phyloP scores from a whole-genome alignment of 768 basidiomycete species.

The Cystofilobasidium ferigula region DNA sequence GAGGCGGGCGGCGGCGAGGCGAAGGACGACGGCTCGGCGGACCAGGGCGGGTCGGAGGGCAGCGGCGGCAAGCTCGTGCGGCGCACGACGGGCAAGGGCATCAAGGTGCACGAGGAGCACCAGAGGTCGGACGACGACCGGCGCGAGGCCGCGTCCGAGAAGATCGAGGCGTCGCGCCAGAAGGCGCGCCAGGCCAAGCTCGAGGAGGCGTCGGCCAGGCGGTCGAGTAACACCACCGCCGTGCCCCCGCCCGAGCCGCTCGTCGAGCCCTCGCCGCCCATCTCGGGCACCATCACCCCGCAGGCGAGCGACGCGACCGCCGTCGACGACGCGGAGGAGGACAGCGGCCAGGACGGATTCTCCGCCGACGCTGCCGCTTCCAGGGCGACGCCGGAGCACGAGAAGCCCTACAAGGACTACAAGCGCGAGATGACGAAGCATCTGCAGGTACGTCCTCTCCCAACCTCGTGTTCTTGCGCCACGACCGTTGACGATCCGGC shows the following conservation, averaged over 20 bases:
- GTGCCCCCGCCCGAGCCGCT: background rate
- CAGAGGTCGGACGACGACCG: background rate
- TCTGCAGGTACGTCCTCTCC: background rate
- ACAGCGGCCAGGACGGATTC: background rate
- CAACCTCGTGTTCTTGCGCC: background rate
- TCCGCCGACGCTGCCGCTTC: background rate
- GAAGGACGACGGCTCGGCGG: too few relatives aligned
- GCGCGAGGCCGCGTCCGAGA: background rate
- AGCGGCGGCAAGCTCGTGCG: background rate
- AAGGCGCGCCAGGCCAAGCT: background rate
- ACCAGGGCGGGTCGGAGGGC: background rate
- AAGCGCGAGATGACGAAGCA: background rate
- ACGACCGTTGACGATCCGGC: too few relatives aligned
- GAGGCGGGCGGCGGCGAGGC: background rate
- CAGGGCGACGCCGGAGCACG: background rate
- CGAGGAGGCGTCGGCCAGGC: background rate
- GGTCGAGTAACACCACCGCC: background rate
- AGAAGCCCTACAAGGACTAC: constrained; percentile 3
- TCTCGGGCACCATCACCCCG: background rate
- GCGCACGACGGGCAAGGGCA: constrained; percentile 1
- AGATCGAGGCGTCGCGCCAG: background rate
- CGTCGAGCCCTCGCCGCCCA: background rate
- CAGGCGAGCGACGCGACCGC: background rate
- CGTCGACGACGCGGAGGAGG: background rate
- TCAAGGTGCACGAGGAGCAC: background rate